Evolutionary conservation across 495 filamentous ascomycete species (phyloP).

Genomic region (Oidiodendron maius): DNA sequence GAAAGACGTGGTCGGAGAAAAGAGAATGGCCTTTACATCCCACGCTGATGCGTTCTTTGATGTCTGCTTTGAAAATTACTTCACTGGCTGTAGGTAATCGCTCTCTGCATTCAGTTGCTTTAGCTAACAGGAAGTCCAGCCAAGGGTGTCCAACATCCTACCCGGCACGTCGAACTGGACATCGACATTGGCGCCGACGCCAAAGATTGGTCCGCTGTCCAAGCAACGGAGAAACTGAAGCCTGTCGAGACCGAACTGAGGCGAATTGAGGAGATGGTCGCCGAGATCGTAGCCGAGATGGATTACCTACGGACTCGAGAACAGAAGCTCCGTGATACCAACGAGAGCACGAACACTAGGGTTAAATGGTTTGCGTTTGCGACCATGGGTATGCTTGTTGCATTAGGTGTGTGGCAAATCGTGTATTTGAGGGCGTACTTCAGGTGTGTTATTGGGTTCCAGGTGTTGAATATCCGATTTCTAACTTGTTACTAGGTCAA

Average conservation of each 20-base stretch:
- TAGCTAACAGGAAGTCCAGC: constrained; percentile 19
- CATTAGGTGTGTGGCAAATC: constrained; percentile 92
- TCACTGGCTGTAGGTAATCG: constrained; percentile 49
- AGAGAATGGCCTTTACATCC: constrained; percentile 91
- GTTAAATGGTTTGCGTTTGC: constrained; percentile 98
- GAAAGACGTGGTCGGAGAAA: constrained; percentile 87
- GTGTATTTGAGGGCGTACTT: constrained; percentile 97
- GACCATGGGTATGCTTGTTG: constrained; percentile 90
- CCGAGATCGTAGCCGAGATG: constrained; percentile 79
- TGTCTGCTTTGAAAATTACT: constrained; percentile 91
- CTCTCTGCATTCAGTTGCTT: neutral
- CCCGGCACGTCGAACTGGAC: constrained; percentile 85
- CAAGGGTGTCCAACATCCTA: constrained; percentile 47
- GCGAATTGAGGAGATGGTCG: constrained; percentile 82
- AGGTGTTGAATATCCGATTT: neutral
- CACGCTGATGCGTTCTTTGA: constrained; percentile 92
- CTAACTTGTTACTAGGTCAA: constrained; percentile 48
- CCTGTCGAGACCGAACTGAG: constrained; percentile 93
- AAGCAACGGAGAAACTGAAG: constrained; percentile 95
- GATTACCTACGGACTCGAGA: constrained; percentile 86
- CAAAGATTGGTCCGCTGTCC: constrained; percentile 95
- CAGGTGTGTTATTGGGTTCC: constrained; percentile 42
- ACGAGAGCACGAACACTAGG: constrained; percentile 97
- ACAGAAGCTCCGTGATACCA: constrained; percentile 95
- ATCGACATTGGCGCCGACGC: constrained; percentile 98